phyloP scores from a whole-genome alignment of 2,329 filamentous ascomycete species.

The Canariomyces notabilis region DNA sequence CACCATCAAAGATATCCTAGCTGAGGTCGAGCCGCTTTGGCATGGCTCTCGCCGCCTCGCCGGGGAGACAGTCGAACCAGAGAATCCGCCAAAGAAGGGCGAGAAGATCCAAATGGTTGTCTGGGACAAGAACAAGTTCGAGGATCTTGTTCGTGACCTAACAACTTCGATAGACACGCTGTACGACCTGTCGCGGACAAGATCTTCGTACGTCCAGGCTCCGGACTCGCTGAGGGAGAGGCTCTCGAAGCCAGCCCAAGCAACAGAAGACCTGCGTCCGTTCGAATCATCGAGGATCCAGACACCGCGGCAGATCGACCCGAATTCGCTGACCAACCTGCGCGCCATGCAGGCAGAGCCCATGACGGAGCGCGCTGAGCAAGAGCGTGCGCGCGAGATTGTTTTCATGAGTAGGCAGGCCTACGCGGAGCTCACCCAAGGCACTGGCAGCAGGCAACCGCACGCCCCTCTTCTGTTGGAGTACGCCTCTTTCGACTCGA shows the following conservation, averaged over 20 bases:
- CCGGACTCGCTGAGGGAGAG: slow-evolving; percentile 30
- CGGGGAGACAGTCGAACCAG: slow-evolving; percentile 34
- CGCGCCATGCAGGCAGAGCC: slow-evolving; percentile 37
- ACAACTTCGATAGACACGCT: slow-evolving; percentile 75
- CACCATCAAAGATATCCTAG: slow-evolving; percentile 74
- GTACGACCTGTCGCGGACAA: slow-evolving; percentile 67
- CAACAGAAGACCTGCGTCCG: slow-evolving; percentile 42
- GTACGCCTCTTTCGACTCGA: slow-evolving; percentile 60
- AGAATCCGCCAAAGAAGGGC: slow-evolving; percentile 37
- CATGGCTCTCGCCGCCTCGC: slow-evolving; percentile 49
- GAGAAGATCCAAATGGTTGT: slow-evolving; percentile 53
- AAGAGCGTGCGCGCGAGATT: slow-evolving; percentile 40
- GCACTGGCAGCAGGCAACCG: slow-evolving; percentile 36
- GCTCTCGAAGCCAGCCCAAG: slow-evolving; percentile 31
- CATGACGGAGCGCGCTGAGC: slow-evolving; percentile 32
- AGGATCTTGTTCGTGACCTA: slow-evolving; percentile 68
- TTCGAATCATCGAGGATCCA: slow-evolving; percentile 59
- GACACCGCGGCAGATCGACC: slow-evolving; percentile 57
- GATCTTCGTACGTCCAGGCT: slow-evolving; percentile 42
- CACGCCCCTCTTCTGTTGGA: slow-evolving; percentile 62
- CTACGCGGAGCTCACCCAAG: slow-evolving; percentile 44
- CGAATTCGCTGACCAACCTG: slow-evolving; percentile 46
- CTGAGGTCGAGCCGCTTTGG: slow-evolving; percentile 71
- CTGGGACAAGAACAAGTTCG: slow-evolving; percentile 68
- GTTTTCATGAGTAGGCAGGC: slow-evolving; percentile 48